Conservation (phyloP, 2,329 filamentous ascomycete genomes). For the Phyllosticta citriasiana region DNA sequence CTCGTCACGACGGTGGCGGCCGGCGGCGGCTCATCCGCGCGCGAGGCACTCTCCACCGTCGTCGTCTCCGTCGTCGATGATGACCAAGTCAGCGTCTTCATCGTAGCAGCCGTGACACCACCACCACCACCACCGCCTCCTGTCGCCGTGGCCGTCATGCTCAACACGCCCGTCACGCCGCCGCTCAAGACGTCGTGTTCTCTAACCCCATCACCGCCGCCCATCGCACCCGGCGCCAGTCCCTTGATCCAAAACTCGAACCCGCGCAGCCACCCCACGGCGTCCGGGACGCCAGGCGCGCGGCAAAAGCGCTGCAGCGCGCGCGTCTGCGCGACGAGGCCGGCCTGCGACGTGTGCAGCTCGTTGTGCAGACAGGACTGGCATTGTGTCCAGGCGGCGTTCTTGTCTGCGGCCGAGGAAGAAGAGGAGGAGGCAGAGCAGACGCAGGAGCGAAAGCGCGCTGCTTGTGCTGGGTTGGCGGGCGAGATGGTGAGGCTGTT, state of each 20-base stretch:
- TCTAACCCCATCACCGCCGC: not conserved
- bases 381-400: not conserved
- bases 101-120: not conserved
- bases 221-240: not conserved
- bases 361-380: not conserved
- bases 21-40: not conserved
- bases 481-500: not conserved
- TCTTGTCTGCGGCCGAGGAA: not conserved
- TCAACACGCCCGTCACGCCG: not conserved
- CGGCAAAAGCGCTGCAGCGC: not conserved
- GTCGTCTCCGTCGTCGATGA: not conserved
- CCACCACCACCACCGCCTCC: no score
- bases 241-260: not conserved
- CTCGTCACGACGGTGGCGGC: not conserved
- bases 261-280: not conserved
- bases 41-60: not conserved
- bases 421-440: not conserved
- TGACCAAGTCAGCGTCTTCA: not conserved
- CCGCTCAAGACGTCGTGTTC: not conserved
- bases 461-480: not conserved
- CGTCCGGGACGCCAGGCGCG: not conserved
- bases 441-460: not conserved
- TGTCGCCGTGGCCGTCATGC: not conserved
- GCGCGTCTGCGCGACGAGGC: not conserved
- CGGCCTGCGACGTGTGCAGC: not conserved